Conservation (phyloP, 2,329 filamentous ascomycete genomes). For the Monilinia laxa region DNA sequence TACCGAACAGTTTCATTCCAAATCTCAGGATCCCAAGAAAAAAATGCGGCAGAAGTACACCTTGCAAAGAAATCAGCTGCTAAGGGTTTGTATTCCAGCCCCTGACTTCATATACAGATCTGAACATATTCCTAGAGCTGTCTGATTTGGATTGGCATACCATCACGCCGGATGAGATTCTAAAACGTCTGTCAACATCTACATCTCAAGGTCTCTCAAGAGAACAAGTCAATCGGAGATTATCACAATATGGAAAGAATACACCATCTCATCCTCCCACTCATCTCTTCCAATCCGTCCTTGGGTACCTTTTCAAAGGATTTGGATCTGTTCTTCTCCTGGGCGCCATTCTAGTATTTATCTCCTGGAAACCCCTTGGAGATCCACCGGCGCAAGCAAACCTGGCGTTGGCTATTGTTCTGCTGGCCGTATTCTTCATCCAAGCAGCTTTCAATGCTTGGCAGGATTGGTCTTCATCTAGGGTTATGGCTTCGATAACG, state of each 20-base stretch:
- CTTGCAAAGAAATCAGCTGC: conserved; percentile 46
- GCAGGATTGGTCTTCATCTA: conserved; percentile 71
- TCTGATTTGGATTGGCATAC: conserved; percentile 67
- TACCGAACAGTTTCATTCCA: conserved; percentile 56
- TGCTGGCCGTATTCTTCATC: conserved; percentile 65
- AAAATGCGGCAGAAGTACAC: conserved; percentile 44
- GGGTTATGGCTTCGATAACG: conserved; percentile 75
- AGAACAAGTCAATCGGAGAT: conserved; percentile 54
- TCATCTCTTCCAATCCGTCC: conserved; percentile 26
- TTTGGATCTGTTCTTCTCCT: conserved; percentile 70
- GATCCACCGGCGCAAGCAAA: conserved; percentile 68
- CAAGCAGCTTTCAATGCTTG: conserved; percentile 67
- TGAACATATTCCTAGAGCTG: conserved; percentile 39
- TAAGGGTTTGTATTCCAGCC: conserved; percentile 42
- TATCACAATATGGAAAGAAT: conserved; percentile 63
- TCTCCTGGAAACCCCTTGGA: conserved; percentile 73
- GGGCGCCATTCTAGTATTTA: conserved; percentile 67
- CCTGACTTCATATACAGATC: background rate
- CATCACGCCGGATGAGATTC: conserved; percentile 55
- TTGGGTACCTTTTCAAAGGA: conserved; percentile 72
- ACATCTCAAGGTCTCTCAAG: conserved; percentile 56
- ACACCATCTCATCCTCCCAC: conserved; percentile 59
- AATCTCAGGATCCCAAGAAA: conserved; percentile 53
- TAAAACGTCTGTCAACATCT: conserved; percentile 56
- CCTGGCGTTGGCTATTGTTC: conserved; percentile 68